Conservation (phyloP, 2,329 filamentous ascomycete species). For the Mycosphaerelloides madeirae region DNA sequence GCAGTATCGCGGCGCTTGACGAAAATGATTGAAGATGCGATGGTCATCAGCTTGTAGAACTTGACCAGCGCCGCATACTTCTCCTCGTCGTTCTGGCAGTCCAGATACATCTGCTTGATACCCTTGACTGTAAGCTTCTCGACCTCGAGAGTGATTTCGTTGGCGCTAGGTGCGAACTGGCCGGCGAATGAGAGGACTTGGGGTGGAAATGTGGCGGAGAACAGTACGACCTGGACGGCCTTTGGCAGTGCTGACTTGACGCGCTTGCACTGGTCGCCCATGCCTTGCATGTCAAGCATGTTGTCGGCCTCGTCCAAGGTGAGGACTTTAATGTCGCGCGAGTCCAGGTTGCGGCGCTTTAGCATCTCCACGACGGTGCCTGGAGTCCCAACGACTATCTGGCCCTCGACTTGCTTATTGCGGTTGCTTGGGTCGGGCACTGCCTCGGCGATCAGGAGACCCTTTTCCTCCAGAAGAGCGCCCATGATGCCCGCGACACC, state of each 20-base stretch:
- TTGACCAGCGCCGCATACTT: conserved; percentile 88
- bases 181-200: conserved; percentile 79
- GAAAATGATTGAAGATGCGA: conserved; percentile 97
- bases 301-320: conserved; percentile 97
- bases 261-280: conserved; percentile 90
- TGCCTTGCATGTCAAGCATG: conserved; percentile 92
- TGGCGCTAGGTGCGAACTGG: conserved; percentile 78
- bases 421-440: conserved; percentile 72
- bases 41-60: conserved; percentile 92
- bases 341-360: conserved; percentile 68
- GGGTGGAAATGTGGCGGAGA: conserved; percentile 89
- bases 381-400: conserved; percentile 87
- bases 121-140: conserved; percentile 93
- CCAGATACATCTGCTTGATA: conserved; percentile 96
- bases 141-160: conserved; percentile 80
- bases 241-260: conserved; percentile 74
- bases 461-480: conserved; percentile 61
- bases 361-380: conserved; percentile 89
- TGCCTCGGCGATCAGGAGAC: conserved; percentile 71
- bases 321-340: conserved; percentile 68
- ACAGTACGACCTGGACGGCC: conserved; percentile 80
- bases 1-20: conserved; percentile 91
- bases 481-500: conserved; percentile 81
- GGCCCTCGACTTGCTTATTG: conserved; percentile 63
- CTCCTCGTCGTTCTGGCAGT: conserved; percentile 73